A percentile compares a stretch with the other conserved stretches of the same genome.
These are phyloP conservation scores for Rhizoclosmatium sp. DNA, from an alignment of 192 early-diverging fungal species.

Conservation along the genomic window DNA sequence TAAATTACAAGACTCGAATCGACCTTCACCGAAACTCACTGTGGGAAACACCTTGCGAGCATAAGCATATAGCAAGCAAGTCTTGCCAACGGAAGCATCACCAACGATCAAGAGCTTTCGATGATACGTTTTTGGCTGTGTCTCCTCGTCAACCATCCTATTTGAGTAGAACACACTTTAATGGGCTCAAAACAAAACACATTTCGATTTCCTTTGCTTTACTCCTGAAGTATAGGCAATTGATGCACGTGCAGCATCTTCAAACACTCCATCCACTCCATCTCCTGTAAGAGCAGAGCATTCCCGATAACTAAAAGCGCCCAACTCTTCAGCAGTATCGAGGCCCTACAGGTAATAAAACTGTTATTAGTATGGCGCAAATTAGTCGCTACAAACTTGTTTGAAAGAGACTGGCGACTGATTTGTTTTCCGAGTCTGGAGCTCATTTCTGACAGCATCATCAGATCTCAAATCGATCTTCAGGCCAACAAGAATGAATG, in stretches of 20 bases:
- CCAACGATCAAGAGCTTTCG: conserved; percentile 63
- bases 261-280: conserved; percentile 89
- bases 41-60: conserved; percentile 57
- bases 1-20: too few species aligned
- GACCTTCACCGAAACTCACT: conserved; percentile 37
- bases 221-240: conserved; percentile 40
- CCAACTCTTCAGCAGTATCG: conserved; percentile 75
- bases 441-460: not conserved
- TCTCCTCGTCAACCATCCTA: too few species aligned
- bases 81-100: conserved; percentile 65
- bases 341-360: conserved; percentile 53
- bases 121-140: not conserved
- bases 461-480: conserved; percentile 43
- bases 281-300: conserved; percentile 84
- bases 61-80: conserved; percentile 60
- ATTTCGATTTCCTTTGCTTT: too few species aligned
- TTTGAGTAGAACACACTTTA: too few species aligned
- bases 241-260: conserved; percentile 85
- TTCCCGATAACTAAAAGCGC: conserved; percentile 86
- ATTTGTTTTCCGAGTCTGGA: not conserved
- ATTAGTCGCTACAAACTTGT: not conserved
- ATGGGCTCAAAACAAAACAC: too few species aligned
- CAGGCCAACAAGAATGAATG: conserved; percentile 40
- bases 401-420: not conserved
- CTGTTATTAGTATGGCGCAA: not conserved